phyloP scores from a whole-genome alignment of 2,329 filamentous ascomycete species.

The Arthrobotrys megalospora region DNA sequence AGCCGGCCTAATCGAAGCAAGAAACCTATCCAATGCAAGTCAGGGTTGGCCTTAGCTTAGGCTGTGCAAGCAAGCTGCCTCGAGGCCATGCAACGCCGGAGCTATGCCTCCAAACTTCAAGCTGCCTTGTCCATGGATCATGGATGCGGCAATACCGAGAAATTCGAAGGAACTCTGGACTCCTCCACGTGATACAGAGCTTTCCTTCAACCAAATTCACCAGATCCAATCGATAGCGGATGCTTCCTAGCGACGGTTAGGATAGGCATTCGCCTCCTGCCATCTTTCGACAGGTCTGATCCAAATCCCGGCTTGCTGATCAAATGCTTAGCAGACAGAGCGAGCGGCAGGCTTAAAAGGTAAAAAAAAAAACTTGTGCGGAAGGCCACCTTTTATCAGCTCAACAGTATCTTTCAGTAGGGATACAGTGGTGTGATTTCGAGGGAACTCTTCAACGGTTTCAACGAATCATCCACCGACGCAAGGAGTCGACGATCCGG shows the following conservation, averaged over 20 bases:
- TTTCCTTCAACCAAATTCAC: not conserved
- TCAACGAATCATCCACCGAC: constrained; percentile 20
- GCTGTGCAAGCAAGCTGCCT: not conserved
- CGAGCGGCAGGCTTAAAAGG: not conserved
- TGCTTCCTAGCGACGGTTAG: constrained; percentile 18
- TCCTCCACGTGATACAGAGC: constrained; percentile 26
- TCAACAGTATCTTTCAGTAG: not conserved
- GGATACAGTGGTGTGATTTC: constrained; percentile 27
- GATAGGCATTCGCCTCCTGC: constrained; percentile 42
- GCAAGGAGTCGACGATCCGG: not conserved
- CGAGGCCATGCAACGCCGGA: not conserved
- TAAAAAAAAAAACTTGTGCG: not conserved
- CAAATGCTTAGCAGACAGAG: constrained; percentile 32
- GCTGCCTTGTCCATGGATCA: constrained; percentile 17
- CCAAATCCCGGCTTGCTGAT: constrained; percentile 37
- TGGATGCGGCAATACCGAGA: constrained; percentile 14
- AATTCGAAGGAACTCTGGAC: constrained; percentile 18
- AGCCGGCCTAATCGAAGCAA: not conserved
- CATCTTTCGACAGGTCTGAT: constrained; percentile 51
- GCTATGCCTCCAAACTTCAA: constrained; percentile 11
- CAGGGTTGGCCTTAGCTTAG: not conserved
- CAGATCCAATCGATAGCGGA: constrained; percentile 32
- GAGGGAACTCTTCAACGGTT: not conserved
- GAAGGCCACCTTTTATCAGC: constrained; percentile 20
- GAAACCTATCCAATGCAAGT: not conserved